phyloP scores from a whole-genome alignment of 2,329 filamentous ascomycete genomes.

The Pyrenophora seminiperda region DNA sequence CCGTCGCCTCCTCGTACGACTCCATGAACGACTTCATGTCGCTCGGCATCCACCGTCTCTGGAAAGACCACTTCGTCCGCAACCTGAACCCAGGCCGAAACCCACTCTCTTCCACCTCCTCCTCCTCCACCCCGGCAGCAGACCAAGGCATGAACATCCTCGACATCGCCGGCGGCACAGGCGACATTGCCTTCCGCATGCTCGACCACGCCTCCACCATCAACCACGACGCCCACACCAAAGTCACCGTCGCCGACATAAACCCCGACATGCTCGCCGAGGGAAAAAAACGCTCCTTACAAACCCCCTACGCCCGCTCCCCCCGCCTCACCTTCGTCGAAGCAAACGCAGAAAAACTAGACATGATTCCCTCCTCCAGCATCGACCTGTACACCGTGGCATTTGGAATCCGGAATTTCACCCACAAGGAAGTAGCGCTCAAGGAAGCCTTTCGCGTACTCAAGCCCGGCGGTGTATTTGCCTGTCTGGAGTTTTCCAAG shows the following conservation, averaged over 20 bases:
- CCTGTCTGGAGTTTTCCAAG: conserved; percentile 93
- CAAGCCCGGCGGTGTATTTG: conserved; percentile 93
- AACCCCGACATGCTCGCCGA: conserved; percentile 94
- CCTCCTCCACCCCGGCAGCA: conserved; percentile 10
- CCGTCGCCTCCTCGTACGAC: conserved; percentile 92
- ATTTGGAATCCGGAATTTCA: conserved; percentile 97
- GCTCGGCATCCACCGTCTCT: conserved; percentile 91
- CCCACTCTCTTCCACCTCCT: conserved; percentile 50
- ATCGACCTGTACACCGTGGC: conserved; percentile 96
- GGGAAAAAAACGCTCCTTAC: conserved; percentile 75
- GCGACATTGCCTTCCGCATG: conserved; percentile 96
- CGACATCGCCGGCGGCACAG: conserved; percentile 95
- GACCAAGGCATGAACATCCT: conserved; percentile 72
- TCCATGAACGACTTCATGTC: conserved; percentile 99
- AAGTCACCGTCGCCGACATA: conserved; percentile 93
- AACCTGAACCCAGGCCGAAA: conserved; percentile 80
- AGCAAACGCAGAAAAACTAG: conserved; percentile 83
- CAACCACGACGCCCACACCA: conserved; percentile 78
- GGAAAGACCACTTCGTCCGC: conserved; percentile 97
- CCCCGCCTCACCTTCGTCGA: conserved; percentile 74
- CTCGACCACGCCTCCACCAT: conserved; percentile 83
- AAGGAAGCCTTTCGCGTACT: conserved; percentile 84
- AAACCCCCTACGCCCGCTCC: conserved; percentile 63
- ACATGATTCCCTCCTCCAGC: conserved; percentile 67
- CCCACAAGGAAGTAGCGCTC: conserved; percentile 82